A percentile compares a stretch with the other conserved stretches of the same genome.
phyloP scores from a whole-genome alignment of 148 eudicot genomes.

The Rhododendron molle region DNA sequence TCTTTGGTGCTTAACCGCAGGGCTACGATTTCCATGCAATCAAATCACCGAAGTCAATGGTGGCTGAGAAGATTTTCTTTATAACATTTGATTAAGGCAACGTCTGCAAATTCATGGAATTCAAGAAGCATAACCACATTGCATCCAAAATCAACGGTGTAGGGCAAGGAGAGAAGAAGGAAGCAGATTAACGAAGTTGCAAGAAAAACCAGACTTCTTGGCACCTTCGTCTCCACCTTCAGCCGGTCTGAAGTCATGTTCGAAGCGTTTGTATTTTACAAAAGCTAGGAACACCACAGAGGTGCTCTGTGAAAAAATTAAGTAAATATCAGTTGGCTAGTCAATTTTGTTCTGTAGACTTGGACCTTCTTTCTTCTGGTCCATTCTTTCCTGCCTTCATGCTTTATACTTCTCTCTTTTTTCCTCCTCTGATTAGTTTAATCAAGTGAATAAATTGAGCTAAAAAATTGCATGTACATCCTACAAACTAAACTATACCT shows the following conservation, averaged over 20 bases:
- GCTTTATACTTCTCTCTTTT: too few species aligned
- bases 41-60: too few species aligned
- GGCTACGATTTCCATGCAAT: constrained; percentile 13
- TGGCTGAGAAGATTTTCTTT: too few species aligned
- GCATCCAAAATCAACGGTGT: neutral
- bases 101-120: too few species aligned
- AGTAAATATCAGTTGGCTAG: neutral
- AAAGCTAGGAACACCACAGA: neutral
- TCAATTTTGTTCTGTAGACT: neutral
- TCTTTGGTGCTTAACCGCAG: neutral
- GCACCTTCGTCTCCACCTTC: neutral
- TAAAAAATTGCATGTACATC: neutral
- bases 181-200: neutral
- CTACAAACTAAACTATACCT: neutral
- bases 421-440: neutral
- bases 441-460: neutral
- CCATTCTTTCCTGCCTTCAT: neutral
- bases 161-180: constrained; percentile 10
- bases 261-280: neutral
- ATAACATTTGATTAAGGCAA: neutral
- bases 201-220: neutral
- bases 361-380: neutral
- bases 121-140: neutral
- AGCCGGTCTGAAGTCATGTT: neutral
- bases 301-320: neutral